Conservation (phyloP, 305 asterid species). For the Fraxinus greggii region DNA sequence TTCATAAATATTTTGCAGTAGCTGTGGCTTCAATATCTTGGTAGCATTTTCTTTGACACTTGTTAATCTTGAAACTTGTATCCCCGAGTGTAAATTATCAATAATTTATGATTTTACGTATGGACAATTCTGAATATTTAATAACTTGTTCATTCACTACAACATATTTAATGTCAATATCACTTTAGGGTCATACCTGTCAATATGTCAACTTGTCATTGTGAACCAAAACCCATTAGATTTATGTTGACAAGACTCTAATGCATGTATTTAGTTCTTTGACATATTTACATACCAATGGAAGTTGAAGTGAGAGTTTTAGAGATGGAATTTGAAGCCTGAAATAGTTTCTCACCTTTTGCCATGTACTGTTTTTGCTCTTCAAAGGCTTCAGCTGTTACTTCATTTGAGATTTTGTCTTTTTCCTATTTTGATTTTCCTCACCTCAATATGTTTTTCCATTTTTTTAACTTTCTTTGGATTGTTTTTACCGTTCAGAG, state of each 20-base stretch:
- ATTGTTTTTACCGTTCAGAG: conserved; percentile 49
- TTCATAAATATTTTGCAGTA: conserved; percentile 2
- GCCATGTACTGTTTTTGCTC: background rate
- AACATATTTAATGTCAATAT: background rate
- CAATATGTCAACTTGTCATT: background rate
- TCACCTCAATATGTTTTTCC: background rate
- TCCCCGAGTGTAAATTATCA: background rate
- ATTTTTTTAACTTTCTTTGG: conserved; percentile 17
- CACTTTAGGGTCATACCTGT: background rate
- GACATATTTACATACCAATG: background rate
- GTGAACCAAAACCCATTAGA: background rate
- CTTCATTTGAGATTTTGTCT: conserved; percentile 10
- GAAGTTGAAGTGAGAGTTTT: background rate
- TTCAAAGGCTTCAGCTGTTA: background rate
- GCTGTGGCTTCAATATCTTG: background rate
- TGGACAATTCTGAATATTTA: background rate
- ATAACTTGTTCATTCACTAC: background rate
- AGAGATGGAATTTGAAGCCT: background rate
- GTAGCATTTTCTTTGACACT: background rate
- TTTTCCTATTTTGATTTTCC: conserved; percentile 12
- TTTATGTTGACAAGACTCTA: conserved; percentile 1
- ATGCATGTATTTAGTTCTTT: background rate
- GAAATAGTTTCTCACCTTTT: background rate
- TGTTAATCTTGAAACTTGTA: background rate
- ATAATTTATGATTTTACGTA: background rate